These are phyloP conservation scores for Taxillus chinensis DNA, from an alignment of 164 flowering plant genomes.

Conservation along the genomic window DNA sequence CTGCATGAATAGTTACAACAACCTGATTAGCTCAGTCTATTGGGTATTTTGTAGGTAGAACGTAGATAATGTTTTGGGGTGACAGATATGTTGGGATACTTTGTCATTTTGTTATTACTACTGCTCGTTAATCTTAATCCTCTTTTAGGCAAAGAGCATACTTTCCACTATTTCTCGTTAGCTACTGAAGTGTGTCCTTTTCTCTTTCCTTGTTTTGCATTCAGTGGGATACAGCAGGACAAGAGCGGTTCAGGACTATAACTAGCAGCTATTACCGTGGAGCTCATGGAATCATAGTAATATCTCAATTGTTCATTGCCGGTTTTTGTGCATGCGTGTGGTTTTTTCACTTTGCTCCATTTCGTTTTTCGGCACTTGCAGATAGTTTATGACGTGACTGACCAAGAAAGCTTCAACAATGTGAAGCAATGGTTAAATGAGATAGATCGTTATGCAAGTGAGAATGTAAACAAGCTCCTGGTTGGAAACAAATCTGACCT, in stretches of 20 bases:
- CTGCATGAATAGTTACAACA: no score
- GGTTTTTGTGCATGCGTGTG: background rate
- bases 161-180: no score
- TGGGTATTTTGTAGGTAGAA: background rate
- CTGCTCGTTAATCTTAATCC: no score
- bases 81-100: no score
- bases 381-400: conserved; percentile 41
- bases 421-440: conserved; percentile 40
- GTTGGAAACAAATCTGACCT: conserved; percentile 38
- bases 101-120: no score
- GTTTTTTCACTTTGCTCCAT: background rate
- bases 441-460: conserved; percentile 37
- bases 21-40: no score
- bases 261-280: conserved; percentile 13
- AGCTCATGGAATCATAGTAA: conserved; percentile 11
- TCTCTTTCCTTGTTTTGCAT: background rate
- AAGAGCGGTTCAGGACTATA: conserved; percentile 10
- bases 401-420: conserved; percentile 38
- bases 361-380: conserved; percentile 7
- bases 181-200: no score
- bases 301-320: background rate
- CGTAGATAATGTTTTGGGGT: background rate
- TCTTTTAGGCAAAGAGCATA: no score
- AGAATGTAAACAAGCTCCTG: conserved; percentile 38
- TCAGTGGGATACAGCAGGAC: conserved; percentile 11